Conservation (phyloP, 352 stramenopile species). For the Pythium aquatile region DNA sequence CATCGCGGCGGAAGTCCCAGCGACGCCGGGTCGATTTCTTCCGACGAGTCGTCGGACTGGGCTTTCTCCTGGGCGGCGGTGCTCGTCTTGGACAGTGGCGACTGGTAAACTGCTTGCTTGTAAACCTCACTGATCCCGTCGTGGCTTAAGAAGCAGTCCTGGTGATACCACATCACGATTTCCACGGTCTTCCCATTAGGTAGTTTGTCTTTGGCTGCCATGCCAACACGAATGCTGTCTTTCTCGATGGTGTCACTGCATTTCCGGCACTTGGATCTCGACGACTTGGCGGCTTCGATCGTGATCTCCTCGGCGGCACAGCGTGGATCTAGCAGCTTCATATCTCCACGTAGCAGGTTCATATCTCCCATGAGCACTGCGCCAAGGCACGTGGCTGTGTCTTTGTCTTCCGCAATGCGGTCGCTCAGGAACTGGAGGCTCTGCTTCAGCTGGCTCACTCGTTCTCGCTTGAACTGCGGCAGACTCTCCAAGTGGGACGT, state of each 20-base stretch:
- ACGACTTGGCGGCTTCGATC: slow-evolving; percentile 51
- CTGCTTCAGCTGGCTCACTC: slow-evolving; percentile 58
- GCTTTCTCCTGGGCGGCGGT: slow-evolving; percentile 7
- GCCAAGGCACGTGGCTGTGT: slow-evolving; percentile 39
- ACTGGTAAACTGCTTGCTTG: slow-evolving; percentile 35
- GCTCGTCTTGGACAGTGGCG: neutral
- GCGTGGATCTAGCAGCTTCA: slow-evolving; percentile 52
- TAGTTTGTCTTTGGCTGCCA: slow-evolving; percentile 45
- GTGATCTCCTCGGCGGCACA: slow-evolving; percentile 41
- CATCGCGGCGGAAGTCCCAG: slow-evolving; percentile 52
- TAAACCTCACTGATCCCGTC: slow-evolving; percentile 33
- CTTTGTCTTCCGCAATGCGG: slow-evolving; percentile 28
- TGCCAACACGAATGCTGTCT: slow-evolving; percentile 47
- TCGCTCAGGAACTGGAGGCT: slow-evolving; percentile 49
- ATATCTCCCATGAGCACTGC: slow-evolving; percentile 78
- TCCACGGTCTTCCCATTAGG: slow-evolving; percentile 42
- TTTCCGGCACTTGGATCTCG: slow-evolving; percentile 51
- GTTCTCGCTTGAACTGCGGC: slow-evolving; percentile 41
- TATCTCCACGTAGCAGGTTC: slow-evolving; percentile 59
- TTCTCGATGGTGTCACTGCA: slow-evolving; percentile 53
- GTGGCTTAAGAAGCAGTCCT: slow-evolving; percentile 42
- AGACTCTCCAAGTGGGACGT: slow-evolving; percentile 77
- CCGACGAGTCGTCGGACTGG: neutral
- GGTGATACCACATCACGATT: slow-evolving; percentile 63
- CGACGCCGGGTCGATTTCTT: slow-evolving; percentile 31